phyloP scores from a whole-genome alignment of 2,329 filamentous ascomycete species.

The Ophiosphaerella herpotricha region DNA sequence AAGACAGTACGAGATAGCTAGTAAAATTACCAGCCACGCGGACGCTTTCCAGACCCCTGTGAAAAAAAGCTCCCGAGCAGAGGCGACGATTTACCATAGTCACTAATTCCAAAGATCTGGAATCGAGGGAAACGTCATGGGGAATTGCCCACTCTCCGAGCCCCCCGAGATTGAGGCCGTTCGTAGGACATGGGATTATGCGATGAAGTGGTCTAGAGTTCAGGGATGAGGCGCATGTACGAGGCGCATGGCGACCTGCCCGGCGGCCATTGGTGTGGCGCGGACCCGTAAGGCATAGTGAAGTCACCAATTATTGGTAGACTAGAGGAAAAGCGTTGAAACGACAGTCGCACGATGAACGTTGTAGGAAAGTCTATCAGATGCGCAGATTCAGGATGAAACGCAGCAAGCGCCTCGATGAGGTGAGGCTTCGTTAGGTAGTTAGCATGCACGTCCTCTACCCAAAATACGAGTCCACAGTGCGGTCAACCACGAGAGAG shows the following conservation, averaged over 20 bases:
- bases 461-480: neutral
- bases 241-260: too few relatives aligned
- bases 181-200: neutral
- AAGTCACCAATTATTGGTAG: neutral
- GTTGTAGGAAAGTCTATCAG: neutral
- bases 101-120: neutral
- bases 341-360: neutral
- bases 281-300: too few relatives aligned
- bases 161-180: too few relatives aligned
- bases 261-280: too few relatives aligned
- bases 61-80: neutral
- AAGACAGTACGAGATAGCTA: neutral
- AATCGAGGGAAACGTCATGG: neutral
- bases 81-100: neutral
- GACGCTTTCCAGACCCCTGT: neutral
- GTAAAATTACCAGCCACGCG: neutral
- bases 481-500: neutral
- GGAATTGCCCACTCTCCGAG: neutral
- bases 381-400: neutral
- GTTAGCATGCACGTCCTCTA: neutral
- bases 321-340: neutral
- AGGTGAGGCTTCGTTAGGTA: neutral
- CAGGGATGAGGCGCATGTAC: neutral
- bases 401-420: neutral
- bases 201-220: neutral